Percentiles rank a stretch among this genome's conserved stretches.
These are phyloP conservation scores for Neurospora sp. DNA, from an alignment of 2,329 filamentous ascomycete species.

Conservation along the genomic window DNA sequence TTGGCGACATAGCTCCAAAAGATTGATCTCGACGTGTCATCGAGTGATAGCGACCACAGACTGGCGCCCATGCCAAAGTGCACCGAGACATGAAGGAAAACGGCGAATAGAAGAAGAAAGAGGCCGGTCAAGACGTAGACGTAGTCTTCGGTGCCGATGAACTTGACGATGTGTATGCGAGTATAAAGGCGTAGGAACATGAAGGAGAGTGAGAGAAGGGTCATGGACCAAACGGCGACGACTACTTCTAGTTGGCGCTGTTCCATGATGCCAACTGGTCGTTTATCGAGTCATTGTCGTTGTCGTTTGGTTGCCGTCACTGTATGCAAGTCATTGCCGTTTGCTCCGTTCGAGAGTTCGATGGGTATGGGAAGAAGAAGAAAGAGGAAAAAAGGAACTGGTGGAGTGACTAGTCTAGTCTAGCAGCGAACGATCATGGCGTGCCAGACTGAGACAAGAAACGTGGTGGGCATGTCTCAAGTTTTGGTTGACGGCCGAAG, in stretches of 20 bases:
- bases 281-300: neutral
- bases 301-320: neutral
- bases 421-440: neutral
- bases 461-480: neutral
- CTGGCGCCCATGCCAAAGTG: conserved; percentile 24
- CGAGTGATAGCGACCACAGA: conserved; percentile 23
- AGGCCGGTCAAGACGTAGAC: conserved; percentile 25
- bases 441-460: neutral
- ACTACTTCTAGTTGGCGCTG: conserved; percentile 16
- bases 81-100: conserved; percentile 26
- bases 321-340: neutral
- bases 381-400: neutral
- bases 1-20: conserved; percentile 30
- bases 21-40: conserved; percentile 25
- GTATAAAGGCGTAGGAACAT: conserved; percentile 28
- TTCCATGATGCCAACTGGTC: neutral
- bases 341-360: neutral
- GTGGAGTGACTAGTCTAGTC: neutral
- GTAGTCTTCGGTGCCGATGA: conserved; percentile 27
- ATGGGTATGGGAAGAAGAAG: neutral
- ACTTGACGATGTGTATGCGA: conserved; percentile 25
- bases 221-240: conserved; percentile 27
- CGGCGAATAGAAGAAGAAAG: conserved; percentile 25
- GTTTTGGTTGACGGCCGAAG: neutral
- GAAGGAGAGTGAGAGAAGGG: conserved; percentile 23